A percentile compares a stretch with the other conserved stretches of the same genome.
phyloP scores from a whole-genome alignment of 23 red algal genomes.

The Rhodosorus marinus region DNA sequence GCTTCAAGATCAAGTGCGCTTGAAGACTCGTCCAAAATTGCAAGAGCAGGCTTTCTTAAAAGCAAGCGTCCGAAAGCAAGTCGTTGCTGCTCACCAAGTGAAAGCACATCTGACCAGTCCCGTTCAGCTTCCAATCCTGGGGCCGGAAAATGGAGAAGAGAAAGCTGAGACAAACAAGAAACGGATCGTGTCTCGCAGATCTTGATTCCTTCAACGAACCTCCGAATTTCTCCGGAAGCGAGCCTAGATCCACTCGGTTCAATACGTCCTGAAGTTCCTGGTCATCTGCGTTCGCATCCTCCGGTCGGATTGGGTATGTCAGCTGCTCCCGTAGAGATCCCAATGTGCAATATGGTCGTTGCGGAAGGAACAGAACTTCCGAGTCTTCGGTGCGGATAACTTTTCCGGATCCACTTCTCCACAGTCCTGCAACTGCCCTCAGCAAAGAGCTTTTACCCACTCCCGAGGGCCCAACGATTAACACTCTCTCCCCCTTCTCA shows the following conservation, averaged over 20 bases:
- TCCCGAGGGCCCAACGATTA: conserved; percentile 75
- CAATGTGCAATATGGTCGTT: conserved; percentile 88
- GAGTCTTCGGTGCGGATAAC: conserved; percentile 21
- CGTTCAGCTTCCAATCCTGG: conserved; percentile 22
- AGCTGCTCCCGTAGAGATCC: conserved; percentile 73
- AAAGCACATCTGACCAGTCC: conserved; percentile 31
- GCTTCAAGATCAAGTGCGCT: conserved; percentile 75
- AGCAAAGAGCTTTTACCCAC: conserved; percentile 63
- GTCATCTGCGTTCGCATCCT: conserved; percentile 11
- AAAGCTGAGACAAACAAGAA: too few relatives aligned
- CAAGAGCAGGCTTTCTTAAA: conserved; percentile 27
- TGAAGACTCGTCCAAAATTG: conserved; percentile 62
- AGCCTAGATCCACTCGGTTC: conserved; percentile 38
- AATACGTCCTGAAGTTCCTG: conserved; percentile 31
- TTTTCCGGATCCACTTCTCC: conserved; percentile 31
- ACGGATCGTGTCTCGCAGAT: neutral
- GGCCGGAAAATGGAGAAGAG: too few relatives aligned
- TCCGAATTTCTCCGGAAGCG: conserved; percentile 24
- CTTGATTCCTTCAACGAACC: too few relatives aligned
- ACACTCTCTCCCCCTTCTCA: conserved; percentile 36
- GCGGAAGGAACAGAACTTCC: conserved; percentile 74
- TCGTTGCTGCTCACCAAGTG: conserved; percentile 94
- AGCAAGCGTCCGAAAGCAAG: conserved; percentile 75
- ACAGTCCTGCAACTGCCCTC: conserved; percentile 74
- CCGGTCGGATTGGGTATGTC: conserved; percentile 46